Conservation (phyloP, 352 stramenopile genomes). For the Elongisporangium anandrum region DNA sequence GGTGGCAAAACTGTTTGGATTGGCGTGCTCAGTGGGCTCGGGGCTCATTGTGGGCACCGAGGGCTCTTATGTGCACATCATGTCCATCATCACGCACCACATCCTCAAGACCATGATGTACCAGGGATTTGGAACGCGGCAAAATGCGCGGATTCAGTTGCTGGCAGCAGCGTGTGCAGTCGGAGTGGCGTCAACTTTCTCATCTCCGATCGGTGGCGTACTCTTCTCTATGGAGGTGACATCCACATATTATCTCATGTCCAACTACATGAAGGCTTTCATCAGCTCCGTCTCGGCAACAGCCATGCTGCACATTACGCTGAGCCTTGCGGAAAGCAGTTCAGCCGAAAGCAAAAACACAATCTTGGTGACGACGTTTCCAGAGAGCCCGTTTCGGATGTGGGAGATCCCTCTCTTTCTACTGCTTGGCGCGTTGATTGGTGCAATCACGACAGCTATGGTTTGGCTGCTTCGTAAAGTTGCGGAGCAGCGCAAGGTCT, state of each 20-base stretch:
- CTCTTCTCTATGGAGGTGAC: constrained; percentile 95
- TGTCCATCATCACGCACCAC: constrained; percentile 90
- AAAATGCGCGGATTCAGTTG: constrained; percentile 84
- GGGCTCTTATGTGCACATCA: constrained; percentile 98
- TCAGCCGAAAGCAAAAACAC: constrained; percentile 39
- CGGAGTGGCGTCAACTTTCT: constrained; percentile 91
- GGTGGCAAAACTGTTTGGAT: constrained; percentile 89
- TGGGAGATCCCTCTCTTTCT: constrained; percentile 75
- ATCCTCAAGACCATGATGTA: constrained; percentile 83
- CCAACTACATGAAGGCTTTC: constrained; percentile 89
- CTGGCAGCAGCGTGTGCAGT: constrained; percentile 90
- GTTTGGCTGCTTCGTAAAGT: constrained; percentile 58
- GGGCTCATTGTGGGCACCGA: constrained; percentile 97
- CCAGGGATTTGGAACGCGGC: constrained; percentile 56
- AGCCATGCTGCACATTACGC: constrained; percentile 69
- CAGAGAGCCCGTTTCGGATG: constrained; percentile 45
- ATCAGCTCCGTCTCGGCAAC: constrained; percentile 75
- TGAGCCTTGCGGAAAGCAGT: constrained; percentile 55
- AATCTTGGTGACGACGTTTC: constrained; percentile 49
- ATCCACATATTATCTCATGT: constrained; percentile 85
- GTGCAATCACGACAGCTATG: constrained; percentile 46
- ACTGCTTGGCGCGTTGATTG: constrained; percentile 53
- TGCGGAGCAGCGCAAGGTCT: constrained; percentile 35
- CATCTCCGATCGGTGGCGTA: constrained; percentile 91
- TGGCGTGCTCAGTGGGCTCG: constrained; percentile 91